Percentiles rank a stretch among this genome's conserved stretches.
These are phyloP conservation scores for Microthyrium microscopicum DNA, from an alignment of 2,329 filamentous ascomycete genomes.

Conservation along the genomic window DNA sequence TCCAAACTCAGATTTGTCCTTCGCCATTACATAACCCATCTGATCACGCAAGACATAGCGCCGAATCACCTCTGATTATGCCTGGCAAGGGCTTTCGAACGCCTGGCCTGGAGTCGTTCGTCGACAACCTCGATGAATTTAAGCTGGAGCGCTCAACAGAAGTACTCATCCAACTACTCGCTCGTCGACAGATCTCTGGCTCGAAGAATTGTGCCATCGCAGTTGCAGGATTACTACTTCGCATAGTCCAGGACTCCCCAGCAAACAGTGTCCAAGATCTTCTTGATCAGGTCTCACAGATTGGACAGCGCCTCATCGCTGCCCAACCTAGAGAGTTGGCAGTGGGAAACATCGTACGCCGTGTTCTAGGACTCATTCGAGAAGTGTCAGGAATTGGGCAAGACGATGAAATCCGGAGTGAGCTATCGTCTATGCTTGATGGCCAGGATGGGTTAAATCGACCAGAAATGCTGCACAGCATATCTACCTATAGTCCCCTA, in stretches of 20 bases:
- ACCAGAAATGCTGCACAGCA: slow-evolving; percentile 23
- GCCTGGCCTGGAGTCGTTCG: slow-evolving; percentile 60
- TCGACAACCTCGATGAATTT: slow-evolving; percentile 60
- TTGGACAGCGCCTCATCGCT: slow-evolving; percentile 60
- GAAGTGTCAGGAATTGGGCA: slow-evolving; percentile 76
- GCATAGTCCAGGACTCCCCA: slow-evolving; percentile 68
- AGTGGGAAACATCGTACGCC: slow-evolving; percentile 84
- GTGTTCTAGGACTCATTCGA: slow-evolving; percentile 77
- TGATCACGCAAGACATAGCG: not conserved
- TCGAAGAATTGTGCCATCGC: slow-evolving; percentile 81
- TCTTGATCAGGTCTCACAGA: slow-evolving; percentile 60
- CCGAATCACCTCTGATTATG: slow-evolving; percentile 30
- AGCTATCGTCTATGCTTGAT: not conserved
- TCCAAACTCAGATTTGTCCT: no score
- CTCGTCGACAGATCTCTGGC: slow-evolving; percentile 75
- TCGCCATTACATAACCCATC: not conserved
- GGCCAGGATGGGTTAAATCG: slow-evolving; percentile 13
- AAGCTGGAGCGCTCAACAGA: slow-evolving; percentile 71
- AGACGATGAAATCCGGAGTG: slow-evolving; percentile 21
- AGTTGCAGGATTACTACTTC: slow-evolving; percentile 74
- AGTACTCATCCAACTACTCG: slow-evolving; percentile 68
- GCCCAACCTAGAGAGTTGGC: slow-evolving; percentile 84
- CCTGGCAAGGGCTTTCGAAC: slow-evolving; percentile 41
- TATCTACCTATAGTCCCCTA: slow-evolving; percentile 31
- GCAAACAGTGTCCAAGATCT: slow-evolving; percentile 64